phyloP scores from a whole-genome alignment of 108 stramenopile species.

The Skeletonema marinoi region DNA sequence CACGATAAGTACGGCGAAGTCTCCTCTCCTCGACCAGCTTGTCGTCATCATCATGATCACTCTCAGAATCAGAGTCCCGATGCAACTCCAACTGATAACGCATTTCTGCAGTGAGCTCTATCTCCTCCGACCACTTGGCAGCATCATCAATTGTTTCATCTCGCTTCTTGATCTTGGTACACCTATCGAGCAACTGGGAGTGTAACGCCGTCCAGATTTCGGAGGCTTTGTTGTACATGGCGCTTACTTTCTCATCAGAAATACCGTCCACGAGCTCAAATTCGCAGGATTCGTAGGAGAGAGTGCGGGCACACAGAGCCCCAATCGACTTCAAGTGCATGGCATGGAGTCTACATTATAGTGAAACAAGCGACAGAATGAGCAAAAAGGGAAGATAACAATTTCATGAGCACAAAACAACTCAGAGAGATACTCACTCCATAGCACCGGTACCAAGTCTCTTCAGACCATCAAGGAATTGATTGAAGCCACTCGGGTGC shows the following conservation, averaged over 20 bases:
- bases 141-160: neutral
- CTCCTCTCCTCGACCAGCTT: conserved; percentile 7
- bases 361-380: neutral
- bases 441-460: conserved; percentile 22
- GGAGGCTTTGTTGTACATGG: conserved; percentile 42
- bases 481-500: conserved; percentile 24
- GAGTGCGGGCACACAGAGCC: conserved; percentile 29
- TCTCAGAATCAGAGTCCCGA: conserved; percentile 16
- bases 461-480: conserved; percentile 15
- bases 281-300: conserved; percentile 27
- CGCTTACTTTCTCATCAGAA: conserved; percentile 51
- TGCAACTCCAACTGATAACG: conserved; percentile 11
- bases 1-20: neutral
- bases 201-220: conserved; percentile 47
- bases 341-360: conserved; percentile 7
- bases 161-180: neutral
- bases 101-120: conserved; percentile 2
- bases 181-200: conserved; percentile 7
- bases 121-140: neutral
- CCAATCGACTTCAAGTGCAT: conserved; percentile 29
- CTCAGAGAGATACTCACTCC: conserved; percentile 6
- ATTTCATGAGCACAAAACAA: neutral
- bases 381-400: neutral
- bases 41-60: conserved; percentile 14
- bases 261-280: conserved; percentile 51